phyloP scores from a whole-genome alignment of 2,329 filamentous ascomycete genomes.

The Aspergillus pseudoterreus region DNA sequence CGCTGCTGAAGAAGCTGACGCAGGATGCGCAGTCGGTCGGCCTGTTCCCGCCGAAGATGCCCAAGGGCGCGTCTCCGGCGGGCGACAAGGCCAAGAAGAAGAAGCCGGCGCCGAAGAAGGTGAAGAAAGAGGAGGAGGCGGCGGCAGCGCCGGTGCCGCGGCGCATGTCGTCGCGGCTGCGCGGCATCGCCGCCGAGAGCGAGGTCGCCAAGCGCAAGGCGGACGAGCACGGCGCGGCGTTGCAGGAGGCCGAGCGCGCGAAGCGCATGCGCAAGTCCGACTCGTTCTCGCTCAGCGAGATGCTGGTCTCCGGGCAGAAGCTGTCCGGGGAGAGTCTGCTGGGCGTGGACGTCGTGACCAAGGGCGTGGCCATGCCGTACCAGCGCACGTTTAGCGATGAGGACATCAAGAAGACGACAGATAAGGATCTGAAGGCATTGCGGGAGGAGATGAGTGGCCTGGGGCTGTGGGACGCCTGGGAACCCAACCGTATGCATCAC shows the following conservation, averaged over 20 bases:
- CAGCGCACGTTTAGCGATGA: conserved; percentile 82
- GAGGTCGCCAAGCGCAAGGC: conserved; percentile 67
- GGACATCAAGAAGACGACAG: conserved; percentile 73
- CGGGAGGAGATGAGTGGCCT: conserved; percentile 74
- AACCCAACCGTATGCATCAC: conserved; percentile 63
- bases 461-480: conserved; percentile 77
- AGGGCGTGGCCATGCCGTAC: conserved; percentile 71
- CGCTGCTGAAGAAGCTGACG: conserved; percentile 73
- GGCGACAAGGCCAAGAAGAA: conserved; percentile 48
- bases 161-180: conserved; percentile 59
- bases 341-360: conserved; percentile 55
- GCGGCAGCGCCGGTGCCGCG: conserved; percentile 53
- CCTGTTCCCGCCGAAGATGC: conserved; percentile 54
- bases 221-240: conserved; percentile 59
- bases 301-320: conserved; percentile 75
- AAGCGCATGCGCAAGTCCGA: conserved; percentile 64
- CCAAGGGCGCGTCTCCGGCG: conserved; percentile 44
- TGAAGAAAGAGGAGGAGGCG: conserved; percentile 63
- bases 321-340: conserved; percentile 64
- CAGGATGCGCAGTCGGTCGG: conserved; percentile 64
- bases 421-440: conserved; percentile 70
- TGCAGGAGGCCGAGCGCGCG: conserved; percentile 54
- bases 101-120: conserved; percentile 47
- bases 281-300: conserved; percentile 69
- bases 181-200: conserved; percentile 62